Conservation (phyloP, 768 basidiomycete genomes). For the Chalciporus chontae region DNA sequence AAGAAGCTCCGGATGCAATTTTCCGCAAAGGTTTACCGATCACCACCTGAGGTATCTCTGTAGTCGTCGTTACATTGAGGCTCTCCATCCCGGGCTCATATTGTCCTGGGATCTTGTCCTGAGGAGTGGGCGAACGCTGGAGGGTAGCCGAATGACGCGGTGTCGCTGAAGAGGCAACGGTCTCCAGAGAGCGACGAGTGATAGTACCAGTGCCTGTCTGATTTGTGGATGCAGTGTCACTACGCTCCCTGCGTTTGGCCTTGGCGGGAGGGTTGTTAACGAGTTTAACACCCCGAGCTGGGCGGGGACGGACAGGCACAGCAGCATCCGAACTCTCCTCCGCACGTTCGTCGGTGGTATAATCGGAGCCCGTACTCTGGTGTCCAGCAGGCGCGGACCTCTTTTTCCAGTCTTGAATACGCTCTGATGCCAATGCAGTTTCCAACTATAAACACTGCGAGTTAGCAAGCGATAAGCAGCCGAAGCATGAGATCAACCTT, state of each 20-base stretch:
- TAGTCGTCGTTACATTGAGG: conserved; percentile 25
- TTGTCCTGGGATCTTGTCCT: conserved; percentile 37
- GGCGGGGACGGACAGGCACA: conserved; percentile 39
- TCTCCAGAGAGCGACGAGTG: conserved; percentile 25
- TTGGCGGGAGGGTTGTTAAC: conserved; percentile 32
- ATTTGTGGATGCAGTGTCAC: conserved; percentile 63
- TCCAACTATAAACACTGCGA: conserved; percentile 54
- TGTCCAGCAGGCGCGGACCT: conserved; percentile 24
- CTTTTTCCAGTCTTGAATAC: conserved; percentile 31
- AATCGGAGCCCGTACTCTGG: conserved; percentile 23
- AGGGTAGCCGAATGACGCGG: conserved; percentile 27
- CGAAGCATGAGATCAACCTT: conserved; percentile 57
- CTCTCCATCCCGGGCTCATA: conserved; percentile 35
- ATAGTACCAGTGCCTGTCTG: conserved; percentile 40
- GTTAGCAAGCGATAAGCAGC: conserved; percentile 4
- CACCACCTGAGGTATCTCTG: conserved; percentile 23
- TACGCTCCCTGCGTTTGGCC: conserved; percentile 46
- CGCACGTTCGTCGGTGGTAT: conserved; percentile 48
- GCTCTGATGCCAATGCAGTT: conserved; percentile 64
- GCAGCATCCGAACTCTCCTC: conserved; percentile 51
- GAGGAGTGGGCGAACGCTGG: conserved; percentile 26
- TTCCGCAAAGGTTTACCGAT: conserved; percentile 27
- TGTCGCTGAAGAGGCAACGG: conserved; percentile 20
- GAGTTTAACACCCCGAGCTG: conserved; percentile 34
- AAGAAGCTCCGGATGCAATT: conserved; percentile 31